These are phyloP conservation scores for Corchorus olitorius DNA, from an alignment of 345 rosid species.

Conservation along the genomic window DNA sequence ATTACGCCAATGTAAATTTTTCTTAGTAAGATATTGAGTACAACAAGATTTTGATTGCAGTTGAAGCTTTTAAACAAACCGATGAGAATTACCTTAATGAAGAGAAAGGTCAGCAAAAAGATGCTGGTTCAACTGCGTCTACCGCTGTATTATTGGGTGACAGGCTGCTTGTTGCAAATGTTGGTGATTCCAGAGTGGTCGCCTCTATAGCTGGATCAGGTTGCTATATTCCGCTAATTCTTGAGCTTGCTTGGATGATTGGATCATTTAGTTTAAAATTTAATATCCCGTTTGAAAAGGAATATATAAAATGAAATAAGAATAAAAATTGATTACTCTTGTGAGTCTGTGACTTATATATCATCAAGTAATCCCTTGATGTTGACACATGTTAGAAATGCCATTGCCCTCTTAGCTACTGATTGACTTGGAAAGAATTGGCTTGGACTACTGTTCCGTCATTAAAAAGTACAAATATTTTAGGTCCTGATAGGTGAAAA, in stretches of 20 bases:
- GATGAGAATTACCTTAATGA: constrained; percentile 46
- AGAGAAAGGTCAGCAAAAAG: constrained; percentile 45
- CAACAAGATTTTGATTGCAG: constrained; percentile 31
- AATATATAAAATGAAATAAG: not conserved
- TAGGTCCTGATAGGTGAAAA: not conserved
- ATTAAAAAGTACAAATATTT: not conserved
- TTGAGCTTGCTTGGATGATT: not conserved
- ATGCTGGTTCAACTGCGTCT: constrained; percentile 65
- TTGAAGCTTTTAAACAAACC: constrained; percentile 46
- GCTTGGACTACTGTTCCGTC: not conserved
- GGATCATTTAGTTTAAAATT: not conserved
- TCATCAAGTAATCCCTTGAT: constrained; percentile 5
- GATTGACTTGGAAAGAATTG: not conserved
- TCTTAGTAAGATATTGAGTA: constrained; percentile 6
- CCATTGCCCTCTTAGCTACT: not conserved
- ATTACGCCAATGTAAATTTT: not conserved
- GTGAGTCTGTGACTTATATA: not conserved
- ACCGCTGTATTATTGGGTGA: constrained; percentile 53
- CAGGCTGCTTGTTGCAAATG: constrained; percentile 60
- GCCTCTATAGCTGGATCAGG: constrained; percentile 56
- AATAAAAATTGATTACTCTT: not conserved
- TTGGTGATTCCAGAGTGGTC: constrained; percentile 71
- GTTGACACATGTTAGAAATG: not conserved
- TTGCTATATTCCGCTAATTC: constrained; percentile 17
- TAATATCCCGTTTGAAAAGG: not conserved